Evolutionary conservation across 108 stramenopile genomes (phyloP).

Genomic region (Fistulifera pelliculosa): DNA sequence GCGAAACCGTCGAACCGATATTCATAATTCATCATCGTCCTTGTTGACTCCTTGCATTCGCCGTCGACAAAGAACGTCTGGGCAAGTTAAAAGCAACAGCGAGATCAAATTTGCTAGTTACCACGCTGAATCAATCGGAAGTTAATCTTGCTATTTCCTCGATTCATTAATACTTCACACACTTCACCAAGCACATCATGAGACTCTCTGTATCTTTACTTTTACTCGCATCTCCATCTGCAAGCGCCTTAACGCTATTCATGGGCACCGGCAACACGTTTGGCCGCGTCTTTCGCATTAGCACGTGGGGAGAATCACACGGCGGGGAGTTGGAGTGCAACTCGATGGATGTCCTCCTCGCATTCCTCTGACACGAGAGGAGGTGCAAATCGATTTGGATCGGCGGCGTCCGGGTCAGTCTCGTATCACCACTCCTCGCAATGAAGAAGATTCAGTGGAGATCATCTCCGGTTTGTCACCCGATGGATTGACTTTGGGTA

Average conservation of each 20-base stretch:
- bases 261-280: slow-evolving; percentile 95
- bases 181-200: no score
- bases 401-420: slow-evolving; percentile 89
- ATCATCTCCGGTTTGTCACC: slow-evolving; percentile 88
- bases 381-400: slow-evolving; percentile 92
- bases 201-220: no score
- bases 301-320: slow-evolving; percentile 98
- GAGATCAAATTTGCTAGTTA: no score
- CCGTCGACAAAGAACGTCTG: no score
- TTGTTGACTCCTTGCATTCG: no score
- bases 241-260: slow-evolving; percentile 32
- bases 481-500: slow-evolving; percentile 86
- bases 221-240: background rate
- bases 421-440: slow-evolving; percentile 94
- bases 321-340: slow-evolving; percentile 95
- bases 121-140: no score
- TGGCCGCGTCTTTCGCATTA: slow-evolving; percentile 94
- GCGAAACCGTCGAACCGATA: no score
- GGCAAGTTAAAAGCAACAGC: no score
- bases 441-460: slow-evolving; percentile 93
- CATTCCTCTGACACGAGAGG: slow-evolving; percentile 76
- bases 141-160: no score
- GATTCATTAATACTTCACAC: no score
- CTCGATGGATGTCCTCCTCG: slow-evolving; percentile 97
- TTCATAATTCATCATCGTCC: no score